Percentiles rank a stretch among this genome's conserved stretches.
phyloP scores from a whole-genome alignment of 225 moss, liverwort and hornwort species.

The Thuidium tamariscinum region DNA sequence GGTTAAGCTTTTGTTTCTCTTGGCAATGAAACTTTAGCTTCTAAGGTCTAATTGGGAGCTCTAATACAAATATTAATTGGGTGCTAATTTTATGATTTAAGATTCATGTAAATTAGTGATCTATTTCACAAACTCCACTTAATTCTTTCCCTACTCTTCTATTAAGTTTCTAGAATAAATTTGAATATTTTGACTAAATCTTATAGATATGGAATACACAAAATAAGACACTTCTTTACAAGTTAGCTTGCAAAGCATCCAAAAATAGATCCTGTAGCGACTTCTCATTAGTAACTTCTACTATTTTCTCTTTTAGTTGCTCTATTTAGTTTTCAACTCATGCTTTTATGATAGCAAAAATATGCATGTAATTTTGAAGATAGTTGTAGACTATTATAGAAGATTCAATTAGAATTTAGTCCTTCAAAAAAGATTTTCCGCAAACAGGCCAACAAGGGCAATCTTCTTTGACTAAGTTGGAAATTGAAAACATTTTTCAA shows the following conservation, averaged over 20 bases:
- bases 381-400: neutral
- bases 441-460: accelerated
- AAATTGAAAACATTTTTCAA: neutral
- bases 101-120: neutral
- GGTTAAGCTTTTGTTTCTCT: neutral
- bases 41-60: accelerated
- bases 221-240: neutral
- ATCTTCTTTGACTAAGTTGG: accelerated
- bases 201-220: neutral
- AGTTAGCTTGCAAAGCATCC: neutral
- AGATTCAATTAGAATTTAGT: neutral
- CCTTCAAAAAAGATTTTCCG: neutral
- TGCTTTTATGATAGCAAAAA: neutral
- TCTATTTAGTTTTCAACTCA: neutral
- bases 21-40: neutral
- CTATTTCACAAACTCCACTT: accelerated
- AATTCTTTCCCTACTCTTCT: neutral
- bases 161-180: neutral
- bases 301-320: neutral
- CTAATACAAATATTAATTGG: accelerated
- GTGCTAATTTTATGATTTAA: neutral
- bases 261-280: neutral
- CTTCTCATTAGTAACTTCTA: neutral
- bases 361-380: neutral
- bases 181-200: neutral